Base-by-base conservation (phyloP, 495 filamentous ascomycete genomes). In the Aspergillus cavernicola region DNA sequence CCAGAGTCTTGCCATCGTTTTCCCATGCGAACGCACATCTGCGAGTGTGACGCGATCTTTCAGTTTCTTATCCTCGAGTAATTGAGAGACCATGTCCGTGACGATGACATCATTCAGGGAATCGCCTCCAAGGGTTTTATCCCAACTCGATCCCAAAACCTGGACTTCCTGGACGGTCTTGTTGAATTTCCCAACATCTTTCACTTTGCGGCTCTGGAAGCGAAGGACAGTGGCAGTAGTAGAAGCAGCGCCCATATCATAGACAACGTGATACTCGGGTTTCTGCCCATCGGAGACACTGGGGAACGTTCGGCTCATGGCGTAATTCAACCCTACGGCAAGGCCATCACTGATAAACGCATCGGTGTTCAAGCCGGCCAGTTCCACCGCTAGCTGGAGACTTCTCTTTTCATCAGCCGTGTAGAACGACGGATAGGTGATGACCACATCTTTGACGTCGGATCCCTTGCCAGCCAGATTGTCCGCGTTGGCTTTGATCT, bases 181-280 rank as follows among this genome's bases (percentile, higher is more conserved):
- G 75, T 96, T 99, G 79, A 82, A 95, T 60, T 85, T 87, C 38
- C 93, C 92, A 52, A 95, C 73, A 63, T 96, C 91, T 75, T 97
- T 99, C 41, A 97, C 88, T 6, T 78, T 86, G 58, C 83, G 83
- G 62, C 87, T 88, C 66, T 95, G 92, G 74, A 97, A 96, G 60
- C 82, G 86, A 65, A 99, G 64, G 15, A 99, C 77, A 7, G 91
- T 95, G n/a, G 92, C 93, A 52, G 90, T 95, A 13, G 95, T 89
- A n/a, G 90, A 95, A 8, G 93, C 93, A 61, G 93, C 93, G 53
- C 93, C 93, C 92, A 97, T 97, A 61, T 99, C 95, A 59, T 90
- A 97, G 15, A 99, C 82, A 63, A 99, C 76, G 65, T 99, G 90
- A 61, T 87, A 81, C 67, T 99, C 93, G 3, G 93, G 88, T 74